Base-by-base conservation (phyloP, 2,329 filamentous ascomycete species). In the Nemania sp. region DNA sequence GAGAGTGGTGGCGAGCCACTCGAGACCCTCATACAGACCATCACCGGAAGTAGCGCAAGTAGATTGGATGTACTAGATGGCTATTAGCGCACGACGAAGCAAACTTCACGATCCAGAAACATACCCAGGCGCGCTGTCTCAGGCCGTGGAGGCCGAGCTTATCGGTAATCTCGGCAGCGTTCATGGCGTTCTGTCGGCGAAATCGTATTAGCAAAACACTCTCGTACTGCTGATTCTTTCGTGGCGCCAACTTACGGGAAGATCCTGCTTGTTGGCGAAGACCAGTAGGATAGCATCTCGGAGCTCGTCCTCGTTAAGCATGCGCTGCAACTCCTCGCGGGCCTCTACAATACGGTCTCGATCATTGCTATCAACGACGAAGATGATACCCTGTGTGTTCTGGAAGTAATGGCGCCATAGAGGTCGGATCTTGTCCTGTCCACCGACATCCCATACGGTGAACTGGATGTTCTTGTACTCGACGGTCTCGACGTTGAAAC, bases 401-500 rank as follows among this genome's bases (percentile, higher is more conserved):
- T 97, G 94, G 91, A 98, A 99, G 88, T 99, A 99, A 85, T 98
- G 96, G 87, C 96, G 94, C 96, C 96, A 99, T 80, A 99, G 88
- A 81, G 96, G 96, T 83, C 96, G 91, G 82, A 99, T 99, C 93
- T 98, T 98, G 90, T 99, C 96, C 88, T 99, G 96, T 83, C 96
- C 96, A 88, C 96, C 96, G 80, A 99, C 96, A 87, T 98, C 96
- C 96, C 96, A 99, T 82, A 99, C 96, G 83, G 95, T 98, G 89
- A 99, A 99, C 83, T 97, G 94, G 79, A 97, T 98, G 90, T 99
- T 99, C 90, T 98, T 98, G 89, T 98, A 98, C 83, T 97, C 94
- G 83, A 99, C 96, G 64, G 96, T 98, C 89, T 99, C 96, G 83
- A 99, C 96, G 87, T 99, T 99, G 91, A 99, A 99, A 79, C 96